Base-by-base conservation (phyloP, 2,329 filamentous ascomycete species). In the Fusarium sp. region DNA sequence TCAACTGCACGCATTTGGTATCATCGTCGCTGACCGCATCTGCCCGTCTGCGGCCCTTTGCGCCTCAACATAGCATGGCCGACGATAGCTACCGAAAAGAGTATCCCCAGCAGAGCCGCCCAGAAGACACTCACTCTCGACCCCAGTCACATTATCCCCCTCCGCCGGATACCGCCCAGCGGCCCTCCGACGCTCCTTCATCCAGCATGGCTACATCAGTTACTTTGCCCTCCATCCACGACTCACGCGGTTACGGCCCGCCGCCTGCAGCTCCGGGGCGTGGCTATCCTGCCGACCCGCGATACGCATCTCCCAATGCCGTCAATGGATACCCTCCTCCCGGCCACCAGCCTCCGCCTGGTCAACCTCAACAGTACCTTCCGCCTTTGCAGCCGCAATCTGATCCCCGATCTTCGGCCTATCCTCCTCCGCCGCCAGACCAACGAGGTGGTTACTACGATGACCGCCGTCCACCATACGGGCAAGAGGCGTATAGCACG, bases 161-260 rank as follows among this genome's bases (percentile, higher is more conserved):
- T 63, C 83, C 83, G 65, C 83, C 83, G 62, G 84, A 86, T 71
- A 82, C 82, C 69, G 77, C 80, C 52, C 79, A 81, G 49, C 82
- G 80, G 76, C 76, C 81, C 21, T 54, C 65, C 49, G 72, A 80
- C 64, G 75, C 73, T 42, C 72, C 79, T 60, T 73, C 77, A 75
- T 60, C 73, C 73, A 81, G 73, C 73, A 87, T 86, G 83, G 83
- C 85, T 59, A 78, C 83, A 56, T 81, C 82, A 64, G 83, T 87
- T 66, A 86, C 83, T 67, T 80, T 87, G 38, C 87, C 87, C 3
- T 85, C 87, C 23, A 88, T 88, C 60, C 83, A 87, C 60, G 87
- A 88, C 75, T 79, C 83, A 52, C 81, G 84, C 64, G 71, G 76
- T 23, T 84, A 84, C 62, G 78, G 79, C 15, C 75, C 80, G 47